Evolutionary conservation across 345 rosid genomes (phyloP).

Genomic region (Litchi chinensis): DNA sequence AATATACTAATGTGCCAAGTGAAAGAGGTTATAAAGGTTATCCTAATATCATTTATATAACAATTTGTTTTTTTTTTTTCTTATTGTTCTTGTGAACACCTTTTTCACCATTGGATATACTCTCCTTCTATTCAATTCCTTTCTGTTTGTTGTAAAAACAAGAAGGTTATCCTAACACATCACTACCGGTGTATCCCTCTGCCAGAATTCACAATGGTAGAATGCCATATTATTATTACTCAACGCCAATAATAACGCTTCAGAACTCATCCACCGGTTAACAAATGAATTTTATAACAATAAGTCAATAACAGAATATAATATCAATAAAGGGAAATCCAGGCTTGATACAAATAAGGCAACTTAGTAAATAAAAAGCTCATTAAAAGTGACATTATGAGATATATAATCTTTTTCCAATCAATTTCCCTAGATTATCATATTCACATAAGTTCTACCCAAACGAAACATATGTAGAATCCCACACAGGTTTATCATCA

Average conservation of each 20-base stretch:
- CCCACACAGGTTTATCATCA: background rate
- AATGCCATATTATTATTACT: background rate
- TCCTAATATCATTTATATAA: too few species aligned
- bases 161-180: background rate
- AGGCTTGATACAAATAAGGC: background rate
- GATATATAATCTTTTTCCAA: background rate
- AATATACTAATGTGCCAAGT: background rate
- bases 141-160: background rate
- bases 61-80: too few species aligned
- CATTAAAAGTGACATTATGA: background rate
- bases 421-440: background rate
- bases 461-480: background rate
- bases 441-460: background rate
- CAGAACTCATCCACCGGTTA: background rate
- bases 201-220: background rate
- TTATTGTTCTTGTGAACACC: too few species aligned
- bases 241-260: background rate
- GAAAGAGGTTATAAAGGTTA: background rate
- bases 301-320: background rate
- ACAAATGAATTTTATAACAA: background rate
- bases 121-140: too few species aligned
- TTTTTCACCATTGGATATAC: too few species aligned
- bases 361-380: background rate
- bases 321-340: background rate
- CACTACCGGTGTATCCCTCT: background rate